Percentiles rank a stretch among this genome's conserved stretches.
Conservation (phyloP, 225 moss, liverwort and hornwort species). For the Antitrichia curtipendula region DNA sequence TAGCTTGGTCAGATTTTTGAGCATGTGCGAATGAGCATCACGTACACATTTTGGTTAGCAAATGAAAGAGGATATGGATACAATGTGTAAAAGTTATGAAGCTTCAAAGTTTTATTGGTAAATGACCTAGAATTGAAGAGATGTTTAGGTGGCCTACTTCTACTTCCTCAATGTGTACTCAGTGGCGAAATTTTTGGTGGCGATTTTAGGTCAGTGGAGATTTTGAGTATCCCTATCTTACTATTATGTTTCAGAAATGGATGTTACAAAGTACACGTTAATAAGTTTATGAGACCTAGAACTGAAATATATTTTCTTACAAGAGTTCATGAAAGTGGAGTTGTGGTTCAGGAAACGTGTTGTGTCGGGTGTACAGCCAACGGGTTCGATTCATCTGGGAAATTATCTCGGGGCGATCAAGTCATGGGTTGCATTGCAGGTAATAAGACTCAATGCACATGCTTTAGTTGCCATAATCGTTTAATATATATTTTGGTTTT, state of each 20-base stretch:
- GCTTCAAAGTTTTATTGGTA: neutral
- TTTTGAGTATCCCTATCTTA: neutral
- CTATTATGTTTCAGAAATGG: neutral
- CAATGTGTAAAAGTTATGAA: neutral
- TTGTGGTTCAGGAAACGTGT: conserved; percentile 67
- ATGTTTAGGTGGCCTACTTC: neutral
- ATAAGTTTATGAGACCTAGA: neutral
- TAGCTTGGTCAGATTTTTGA: neutral
- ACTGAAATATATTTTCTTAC: neutral
- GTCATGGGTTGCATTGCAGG: conserved; percentile 96
- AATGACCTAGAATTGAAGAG: neutral
- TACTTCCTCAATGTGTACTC: neutral
- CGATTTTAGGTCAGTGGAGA: neutral
- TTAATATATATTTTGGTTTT: neutral
- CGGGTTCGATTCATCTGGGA: conserved; percentile 89
- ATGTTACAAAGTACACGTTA: neutral
- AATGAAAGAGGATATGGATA: neutral
- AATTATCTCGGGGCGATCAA: conserved; percentile 97
- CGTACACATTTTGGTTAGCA: neutral
- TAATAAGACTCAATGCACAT: neutral
- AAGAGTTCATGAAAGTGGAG: neutral
- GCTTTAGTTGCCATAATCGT: neutral
- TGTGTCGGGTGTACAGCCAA: conserved; percentile 96
- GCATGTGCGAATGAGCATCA: neutral
- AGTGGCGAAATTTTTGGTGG: neutral